These are phyloP conservation scores for Leishmania arabica DNA, from an alignment of 208 protist species.

Conservation along the genomic window DNA sequence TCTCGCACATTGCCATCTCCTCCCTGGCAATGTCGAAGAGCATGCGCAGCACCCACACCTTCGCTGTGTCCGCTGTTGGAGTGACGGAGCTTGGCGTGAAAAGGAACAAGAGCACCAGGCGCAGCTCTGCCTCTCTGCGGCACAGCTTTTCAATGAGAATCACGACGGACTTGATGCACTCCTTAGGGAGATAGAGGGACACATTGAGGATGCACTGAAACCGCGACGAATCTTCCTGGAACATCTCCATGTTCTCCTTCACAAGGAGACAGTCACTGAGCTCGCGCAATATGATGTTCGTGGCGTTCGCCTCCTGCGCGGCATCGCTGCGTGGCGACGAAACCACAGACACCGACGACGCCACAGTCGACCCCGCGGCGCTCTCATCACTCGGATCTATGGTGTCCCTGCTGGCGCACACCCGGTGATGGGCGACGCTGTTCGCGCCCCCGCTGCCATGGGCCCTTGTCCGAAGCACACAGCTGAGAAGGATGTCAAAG, in stretches of 20 bases:
- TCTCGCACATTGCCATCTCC: slow-evolving; percentile 66
- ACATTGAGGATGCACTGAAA: slow-evolving; percentile 64
- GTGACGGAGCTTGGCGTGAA: slow-evolving; percentile 33
- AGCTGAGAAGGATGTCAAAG: slow-evolving; percentile 73
- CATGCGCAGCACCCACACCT: slow-evolving; percentile 85
- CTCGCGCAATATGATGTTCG: slow-evolving; percentile 77
- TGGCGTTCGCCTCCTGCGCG: slow-evolving; percentile 28
- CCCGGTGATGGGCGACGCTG: not conserved
- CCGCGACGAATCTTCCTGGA: slow-evolving; percentile 52
- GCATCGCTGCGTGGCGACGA: not conserved
- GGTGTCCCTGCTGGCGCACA: not conserved
- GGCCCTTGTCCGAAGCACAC: slow-evolving; percentile 29
- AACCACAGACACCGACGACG: not conserved
- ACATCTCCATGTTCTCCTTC: slow-evolving; percentile 66
- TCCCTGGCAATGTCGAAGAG: slow-evolving; percentile 86
- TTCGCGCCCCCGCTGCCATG: slow-evolving; percentile 9
- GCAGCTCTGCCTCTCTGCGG: slow-evolving; percentile 67
- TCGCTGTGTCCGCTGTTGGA: slow-evolving; percentile 52
- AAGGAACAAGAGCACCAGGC: slow-evolving; percentile 64
- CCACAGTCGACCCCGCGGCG: slow-evolving; percentile 2
- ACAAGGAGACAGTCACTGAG: slow-evolving; percentile 77
- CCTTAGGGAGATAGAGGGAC: slow-evolving; percentile 52
- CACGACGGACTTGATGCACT: slow-evolving; percentile 80
- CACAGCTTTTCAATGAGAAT: slow-evolving; percentile 87
- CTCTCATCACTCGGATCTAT: slow-evolving; percentile 8